A percentile compares a stretch with the other conserved stretches of the same genome.
phyloP scores from a whole-genome alignment of 495 filamentous ascomycete genomes.

The Trichoderma gamsii region DNA sequence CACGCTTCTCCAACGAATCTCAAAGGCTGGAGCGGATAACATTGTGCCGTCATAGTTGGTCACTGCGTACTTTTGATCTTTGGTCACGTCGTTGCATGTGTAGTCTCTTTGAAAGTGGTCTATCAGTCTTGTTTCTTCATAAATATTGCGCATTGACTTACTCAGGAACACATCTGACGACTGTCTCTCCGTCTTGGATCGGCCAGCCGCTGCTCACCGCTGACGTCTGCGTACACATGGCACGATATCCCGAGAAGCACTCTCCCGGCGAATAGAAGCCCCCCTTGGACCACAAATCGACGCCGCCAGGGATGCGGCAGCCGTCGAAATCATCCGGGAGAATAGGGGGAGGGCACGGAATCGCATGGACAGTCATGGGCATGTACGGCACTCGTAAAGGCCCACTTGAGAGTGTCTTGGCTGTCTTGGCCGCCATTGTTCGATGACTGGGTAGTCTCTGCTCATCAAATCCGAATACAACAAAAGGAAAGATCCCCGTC shows the following conservation, averaged over 20 bases:
- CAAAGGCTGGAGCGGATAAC: constrained; percentile 9
- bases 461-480: background rate
- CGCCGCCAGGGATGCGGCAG: constrained; percentile 2
- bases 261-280: constrained; percentile 16
- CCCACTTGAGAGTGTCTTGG: background rate
- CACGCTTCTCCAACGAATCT: constrained; percentile 15
- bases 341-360: constrained; percentile 2
- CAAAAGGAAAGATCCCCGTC: background rate
- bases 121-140: too few species aligned
- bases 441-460: background rate
- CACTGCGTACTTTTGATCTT: constrained; percentile 1
- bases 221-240: constrained; percentile 7
- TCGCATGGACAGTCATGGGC: constrained; percentile 7
- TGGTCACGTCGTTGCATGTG: background rate
- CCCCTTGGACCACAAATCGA: constrained; percentile 1
- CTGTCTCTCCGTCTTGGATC: background rate
- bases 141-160: background rate
- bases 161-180: constrained; percentile 14
- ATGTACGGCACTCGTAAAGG: constrained; percentile 13
- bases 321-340: background rate
- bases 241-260: constrained; percentile 2
- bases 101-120: background rate
- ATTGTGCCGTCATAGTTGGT: background rate
- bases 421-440: constrained; percentile 8
- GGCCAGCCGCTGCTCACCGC: constrained; percentile 2